Conservation (phyloP, 176 grass and related monocot genomes). For the Oryza glaberrima region DNA sequence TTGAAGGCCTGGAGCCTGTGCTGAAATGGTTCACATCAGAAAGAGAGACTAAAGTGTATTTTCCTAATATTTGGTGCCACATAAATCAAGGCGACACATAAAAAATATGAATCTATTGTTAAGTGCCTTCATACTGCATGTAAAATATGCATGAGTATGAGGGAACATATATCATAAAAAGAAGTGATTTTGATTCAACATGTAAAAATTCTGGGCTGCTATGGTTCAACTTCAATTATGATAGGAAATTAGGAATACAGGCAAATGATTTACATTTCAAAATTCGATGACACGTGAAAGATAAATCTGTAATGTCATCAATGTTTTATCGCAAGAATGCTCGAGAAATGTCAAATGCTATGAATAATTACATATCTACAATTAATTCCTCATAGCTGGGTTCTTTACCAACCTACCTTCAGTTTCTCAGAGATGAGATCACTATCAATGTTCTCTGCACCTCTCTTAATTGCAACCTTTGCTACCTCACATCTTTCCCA, state of each 20-base stretch:
- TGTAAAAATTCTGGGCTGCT: background rate
- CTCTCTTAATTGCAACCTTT: constrained; percentile 90
- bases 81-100: constrained; percentile 14
- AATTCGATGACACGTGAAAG: background rate
- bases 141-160: too few species aligned
- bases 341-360: constrained; percentile 24
- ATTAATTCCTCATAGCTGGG: constrained; percentile 76
- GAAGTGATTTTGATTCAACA: background rate
- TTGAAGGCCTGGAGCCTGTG: background rate
- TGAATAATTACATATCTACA: constrained; percentile 53
- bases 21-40: background rate
- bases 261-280: constrained; percentile 7
- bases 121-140: background rate
- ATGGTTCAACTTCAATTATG: constrained; percentile 1
- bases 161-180: background rate
- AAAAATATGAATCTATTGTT: background rate
- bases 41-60: constrained; percentile 16
- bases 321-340: constrained; percentile 14
- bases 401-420: constrained; percentile 73
- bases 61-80: background rate
- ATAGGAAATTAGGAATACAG: background rate
- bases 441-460: constrained; percentile 59
- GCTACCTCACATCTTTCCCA: constrained; percentile 95
- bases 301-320: background rate
- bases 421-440: constrained; percentile 68